A percentile compares a stretch with the other conserved stretches of the same genome.
phyloP scores from a whole-genome alignment of 441 rosid genomes.

The Pelargonium cotyledonis region DNA sequence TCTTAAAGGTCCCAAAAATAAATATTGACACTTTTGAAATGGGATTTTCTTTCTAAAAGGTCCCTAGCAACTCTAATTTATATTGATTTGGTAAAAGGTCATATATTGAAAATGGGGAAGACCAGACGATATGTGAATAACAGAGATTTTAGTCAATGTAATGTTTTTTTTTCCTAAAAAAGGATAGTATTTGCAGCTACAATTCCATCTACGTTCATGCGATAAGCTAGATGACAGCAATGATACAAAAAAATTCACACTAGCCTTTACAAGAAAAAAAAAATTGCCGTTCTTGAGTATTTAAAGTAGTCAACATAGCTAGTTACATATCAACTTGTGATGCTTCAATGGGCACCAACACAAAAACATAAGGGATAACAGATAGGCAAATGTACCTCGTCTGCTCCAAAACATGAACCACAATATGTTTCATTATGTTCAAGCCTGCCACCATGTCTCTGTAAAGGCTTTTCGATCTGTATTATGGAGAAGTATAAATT shows the following conservation, averaged over 20 bases:
- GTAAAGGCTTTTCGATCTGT: conserved; percentile 86
- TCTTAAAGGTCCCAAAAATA: neutral
- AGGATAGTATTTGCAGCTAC: neutral
- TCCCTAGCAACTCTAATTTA: neutral
- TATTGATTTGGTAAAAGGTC: neutral
- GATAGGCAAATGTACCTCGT: conserved; percentile 41
- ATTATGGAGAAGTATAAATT: conserved; percentile 16
- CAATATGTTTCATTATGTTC: conserved; percentile 93
- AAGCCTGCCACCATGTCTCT: conserved; percentile 93
- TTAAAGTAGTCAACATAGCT: neutral
- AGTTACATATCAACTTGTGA: neutral
- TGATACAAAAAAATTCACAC: neutral
- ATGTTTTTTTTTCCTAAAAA: neutral
- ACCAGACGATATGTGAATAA: neutral
- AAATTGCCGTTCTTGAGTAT: neutral
- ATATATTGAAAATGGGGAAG: neutral
- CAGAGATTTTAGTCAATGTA: neutral
- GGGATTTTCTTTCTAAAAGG: neutral
- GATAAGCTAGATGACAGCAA: neutral
- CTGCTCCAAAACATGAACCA: conserved; percentile 92
- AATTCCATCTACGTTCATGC: neutral
- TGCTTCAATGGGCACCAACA: neutral
- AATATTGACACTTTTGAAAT: neutral
- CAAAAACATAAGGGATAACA: neutral
- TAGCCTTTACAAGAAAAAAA: neutral